Evolutionary conservation across 495 filamentous ascomycete genomes (phyloP).

Genomic region (Aspergillus coremiiformis): DNA sequence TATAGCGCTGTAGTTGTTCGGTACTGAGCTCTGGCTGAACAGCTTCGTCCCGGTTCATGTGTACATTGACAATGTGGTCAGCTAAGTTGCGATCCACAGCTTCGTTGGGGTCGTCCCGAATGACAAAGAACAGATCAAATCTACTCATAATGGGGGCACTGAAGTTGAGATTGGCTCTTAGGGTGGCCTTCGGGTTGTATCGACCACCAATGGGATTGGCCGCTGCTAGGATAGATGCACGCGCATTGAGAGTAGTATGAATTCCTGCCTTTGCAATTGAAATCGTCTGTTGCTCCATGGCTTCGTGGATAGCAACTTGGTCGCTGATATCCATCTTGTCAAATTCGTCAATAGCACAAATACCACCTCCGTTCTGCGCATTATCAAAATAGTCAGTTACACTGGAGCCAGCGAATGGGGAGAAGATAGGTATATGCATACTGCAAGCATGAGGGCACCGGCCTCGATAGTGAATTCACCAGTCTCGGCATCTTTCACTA

Average conservation of each 20-base stretch:
- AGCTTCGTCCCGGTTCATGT: conserved; percentile 84
- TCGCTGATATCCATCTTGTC: conserved; percentile 99
- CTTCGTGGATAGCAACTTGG: conserved; percentile 99
- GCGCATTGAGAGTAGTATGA: conserved; percentile 92
- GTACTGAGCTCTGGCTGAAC: conserved; percentile 90
- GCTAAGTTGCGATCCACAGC: conserved; percentile 81
- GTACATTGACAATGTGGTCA: conserved; percentile 89
- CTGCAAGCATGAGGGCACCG: conserved; percentile 94
- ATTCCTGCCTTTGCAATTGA: conserved; percentile 99
- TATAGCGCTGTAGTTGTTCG: conserved; percentile 94
- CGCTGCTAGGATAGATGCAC: conserved; percentile 90
- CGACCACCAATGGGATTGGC: conserved; percentile 94
- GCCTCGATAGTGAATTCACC: conserved; percentile 99
- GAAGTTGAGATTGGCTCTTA: conserved; percentile 96
- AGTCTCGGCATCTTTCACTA: conserved; percentile 96
- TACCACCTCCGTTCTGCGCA: conserved; percentile 52
- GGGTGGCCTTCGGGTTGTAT: conserved; percentile 91
- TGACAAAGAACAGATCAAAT: conserved; percentile 98
- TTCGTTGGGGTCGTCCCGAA: conserved; percentile 96
- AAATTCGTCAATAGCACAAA: conserved; percentile 98
- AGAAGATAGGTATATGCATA: conserved; percentile 34
- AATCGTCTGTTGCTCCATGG: conserved; percentile 99
- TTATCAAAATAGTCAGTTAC: neutral
- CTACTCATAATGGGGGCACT: conserved; percentile 96
- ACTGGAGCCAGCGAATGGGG: neutral